Evolutionary conservation across 257 asterid species (phyloP), one percentile per base, ranked within the genome.

Genomic region (Jacaranda mimosifolia): DNA sequence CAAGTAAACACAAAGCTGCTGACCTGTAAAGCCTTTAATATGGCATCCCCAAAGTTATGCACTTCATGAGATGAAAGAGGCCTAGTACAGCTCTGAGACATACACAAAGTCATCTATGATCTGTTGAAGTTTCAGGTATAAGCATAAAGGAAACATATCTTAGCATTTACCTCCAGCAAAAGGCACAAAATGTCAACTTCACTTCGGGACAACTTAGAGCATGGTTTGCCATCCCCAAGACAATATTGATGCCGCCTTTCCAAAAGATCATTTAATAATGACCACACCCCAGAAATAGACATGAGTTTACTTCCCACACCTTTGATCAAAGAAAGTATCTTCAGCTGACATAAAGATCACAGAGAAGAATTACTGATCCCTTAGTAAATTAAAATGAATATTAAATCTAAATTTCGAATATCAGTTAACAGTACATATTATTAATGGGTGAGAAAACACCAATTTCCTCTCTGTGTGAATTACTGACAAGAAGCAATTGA

Each of bases 111-210:
- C 4, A 81, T 43, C 26, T 36, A 55, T 68, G 17, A 68, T 4
- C 15, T 56, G 42, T 39, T 45, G 63, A 78, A 51, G 66, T 63
- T 68, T 48, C 17, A 74, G 43, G 63, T 58, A 38, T 70, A 76
- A 72, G 52, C 5, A 32, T 21, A 42, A 79, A 3, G 12, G 7
- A 4, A 51, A 77, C 36, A 82, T 12, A 53, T 36, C 62, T 39
- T 40, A 58, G 73, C 39, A 52, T 45, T 70, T 81, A 96, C 99
- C 94, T 96, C 97, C 74, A 96, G 83, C 55, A 96, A 81, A 77
- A 93, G 89, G 84, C 96, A 93, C 73, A 91, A 80, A 70, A 86
- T 83, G 76, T 83, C 83, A 74, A 91, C 87, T 82, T 96, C 99
- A 79, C 18, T 81, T 66, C 78, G 85, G 35, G 92, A 84, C 87